Conservation (phyloP, 331 rosid species). For the Erythrophleum ivorense region DNA sequence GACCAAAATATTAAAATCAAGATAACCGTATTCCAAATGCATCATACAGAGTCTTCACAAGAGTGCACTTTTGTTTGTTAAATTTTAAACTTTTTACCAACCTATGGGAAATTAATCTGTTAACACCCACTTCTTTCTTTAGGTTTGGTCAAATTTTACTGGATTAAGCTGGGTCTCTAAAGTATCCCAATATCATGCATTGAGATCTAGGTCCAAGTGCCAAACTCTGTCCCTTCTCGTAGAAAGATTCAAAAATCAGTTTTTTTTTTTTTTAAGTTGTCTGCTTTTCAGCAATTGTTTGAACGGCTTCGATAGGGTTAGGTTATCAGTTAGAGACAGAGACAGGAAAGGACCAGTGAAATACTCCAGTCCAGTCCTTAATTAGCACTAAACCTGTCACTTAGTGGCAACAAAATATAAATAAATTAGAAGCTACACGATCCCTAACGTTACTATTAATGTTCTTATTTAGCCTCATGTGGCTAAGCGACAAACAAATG, state of each 20-base stretch:
- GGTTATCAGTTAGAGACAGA: neutral
- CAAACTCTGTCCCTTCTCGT: neutral
- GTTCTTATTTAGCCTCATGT: slow-evolving; percentile 26
- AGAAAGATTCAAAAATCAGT: neutral
- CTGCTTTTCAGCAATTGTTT: neutral
- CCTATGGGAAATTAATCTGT: neutral
- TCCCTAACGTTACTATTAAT: neutral
- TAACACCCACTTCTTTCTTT: neutral
- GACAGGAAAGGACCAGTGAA: slow-evolving; percentile 32
- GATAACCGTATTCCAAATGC: neutral
- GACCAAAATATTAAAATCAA: neutral
- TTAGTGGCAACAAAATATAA: neutral
- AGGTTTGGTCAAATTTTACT: neutral
- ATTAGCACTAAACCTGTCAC: neutral
- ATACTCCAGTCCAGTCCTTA: slow-evolving; percentile 15
- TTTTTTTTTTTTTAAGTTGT: neutral
- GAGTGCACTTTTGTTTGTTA: neutral
- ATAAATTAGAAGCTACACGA: slow-evolving; percentile 14
- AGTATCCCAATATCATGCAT: neutral
- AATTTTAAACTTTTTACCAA: neutral
- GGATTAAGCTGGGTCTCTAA: neutral
- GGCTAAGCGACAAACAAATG: slow-evolving; percentile 49
- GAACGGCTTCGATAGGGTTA: slow-evolving; percentile 17
- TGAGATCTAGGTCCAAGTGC: slow-evolving; percentile 9
- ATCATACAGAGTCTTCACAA: neutral